Percentiles rank a stretch among this genome's conserved stretches.
Conservation (phyloP, 1,284 basidiomycete species). For the Ustilago trichophora region DNA sequence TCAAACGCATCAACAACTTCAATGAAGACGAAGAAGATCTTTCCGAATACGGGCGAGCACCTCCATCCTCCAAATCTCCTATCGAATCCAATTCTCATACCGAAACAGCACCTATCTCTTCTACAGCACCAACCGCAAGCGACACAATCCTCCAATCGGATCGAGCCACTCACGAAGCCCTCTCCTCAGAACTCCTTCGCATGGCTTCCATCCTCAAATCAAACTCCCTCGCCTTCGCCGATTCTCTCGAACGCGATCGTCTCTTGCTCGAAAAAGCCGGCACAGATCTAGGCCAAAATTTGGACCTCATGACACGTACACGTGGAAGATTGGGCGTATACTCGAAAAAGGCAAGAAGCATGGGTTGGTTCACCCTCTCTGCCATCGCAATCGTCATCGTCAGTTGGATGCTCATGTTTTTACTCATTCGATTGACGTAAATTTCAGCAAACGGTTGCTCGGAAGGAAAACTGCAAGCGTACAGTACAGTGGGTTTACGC, state of each 20-base stretch:
- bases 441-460: too few relatives aligned
- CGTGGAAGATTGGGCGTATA: conserved; percentile 62
- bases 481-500: too few relatives aligned
- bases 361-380: conserved; percentile 65
- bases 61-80: background rate
- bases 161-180: conserved; percentile 58
- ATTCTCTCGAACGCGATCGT: conserved; percentile 63
- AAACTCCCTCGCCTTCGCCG: conserved; percentile 60
- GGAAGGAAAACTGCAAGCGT: too few relatives aligned
- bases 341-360: conserved; percentile 56
- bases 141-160: conserved; percentile 52
- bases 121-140: too few relatives aligned
- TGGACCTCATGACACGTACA: conserved; percentile 64
- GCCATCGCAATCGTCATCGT: conserved; percentile 55
- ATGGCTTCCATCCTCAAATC: conserved; percentile 61
- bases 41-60: conserved; percentile 23
- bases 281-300: conserved; percentile 49
- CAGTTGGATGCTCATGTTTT: conserved; percentile 63
- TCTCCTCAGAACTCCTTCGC: conserved; percentile 63
- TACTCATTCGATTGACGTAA: conserved; percentile 62
- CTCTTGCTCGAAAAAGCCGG: conserved; percentile 58
- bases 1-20: too few relatives aligned
- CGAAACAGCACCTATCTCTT: background rate
- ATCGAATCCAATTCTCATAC: background rate
- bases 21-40: conserved; percentile 10